Evolutionary conservation across 768 basidiomycete genomes (phyloP), one percentile per base, ranked within the genome.

Genomic region (Pisolithus microcarpus): DNA sequence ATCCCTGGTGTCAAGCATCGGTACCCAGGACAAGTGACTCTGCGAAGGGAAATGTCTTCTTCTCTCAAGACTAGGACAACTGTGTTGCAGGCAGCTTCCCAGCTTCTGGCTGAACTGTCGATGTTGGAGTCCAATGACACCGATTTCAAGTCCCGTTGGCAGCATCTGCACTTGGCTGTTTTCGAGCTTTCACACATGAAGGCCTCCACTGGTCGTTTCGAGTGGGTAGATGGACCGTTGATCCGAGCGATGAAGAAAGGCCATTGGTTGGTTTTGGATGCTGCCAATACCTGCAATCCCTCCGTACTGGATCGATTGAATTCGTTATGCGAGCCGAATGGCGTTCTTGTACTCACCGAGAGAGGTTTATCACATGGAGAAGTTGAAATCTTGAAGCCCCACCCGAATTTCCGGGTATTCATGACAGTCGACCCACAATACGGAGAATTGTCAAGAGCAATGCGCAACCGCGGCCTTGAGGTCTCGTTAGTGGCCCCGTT

Each of bases 391-490:
- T 70, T 98, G 55, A 73, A 68, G 38, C 94, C 96, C 2, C 94
- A 98, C 63, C 82, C 86, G 2, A 75, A 85, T 57, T 99, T 99
- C 71, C 80, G 94, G 24, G 72, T 99, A 5, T 87, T 98, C 70
- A 95, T 99, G 92, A 81, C 84, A 2, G 82, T 94, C 47, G 91
- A 99, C 62, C 88, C 91, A 26, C 84, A 85, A 54, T 78, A 85
- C 54, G 96, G 96, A 42, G 96, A 99, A 68, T 72, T 98, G 10
- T 98, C 96, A 1, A 78, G 96, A 36, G 96, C 96, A 2, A 99
- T 99, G 96, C 86, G 96, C 23, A 99, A 99, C 69, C 82, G 96
- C 51, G 95, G 95, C 16, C 73, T 96, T 34, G 96, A 99, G 67
- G 77, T 97, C 43, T 76, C 78, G 26, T 59, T 92, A 49, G 49